These are phyloP conservation scores for Diversispora epigaea DNA, from an alignment of 192 early-diverging fungal species.

Conservation along the genomic window DNA sequence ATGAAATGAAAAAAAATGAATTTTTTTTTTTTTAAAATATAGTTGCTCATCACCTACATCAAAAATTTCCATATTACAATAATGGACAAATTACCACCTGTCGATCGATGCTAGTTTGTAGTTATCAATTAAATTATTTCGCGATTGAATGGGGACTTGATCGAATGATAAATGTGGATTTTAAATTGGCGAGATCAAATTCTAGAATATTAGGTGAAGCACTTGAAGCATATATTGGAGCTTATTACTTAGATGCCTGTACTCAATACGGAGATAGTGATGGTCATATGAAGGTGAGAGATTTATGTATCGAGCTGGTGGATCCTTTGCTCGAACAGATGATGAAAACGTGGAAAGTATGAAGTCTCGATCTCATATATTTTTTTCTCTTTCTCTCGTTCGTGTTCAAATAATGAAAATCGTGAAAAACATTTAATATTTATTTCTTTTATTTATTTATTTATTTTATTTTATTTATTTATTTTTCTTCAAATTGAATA, in stretches of 20 bases:
- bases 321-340: background rate
- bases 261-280: background rate
- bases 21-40: too few relatives aligned
- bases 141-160: background rate
- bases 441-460: too few relatives aligned
- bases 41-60: background rate
- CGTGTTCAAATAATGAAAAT: too few relatives aligned
- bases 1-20: too few relatives aligned
- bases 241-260: conserved; percentile 4
- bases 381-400: too few relatives aligned
- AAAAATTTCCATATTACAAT: background rate
- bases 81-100: background rate
- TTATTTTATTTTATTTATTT: too few relatives aligned
- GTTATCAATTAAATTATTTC: background rate
- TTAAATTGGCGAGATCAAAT: background rate
- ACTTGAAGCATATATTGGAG: conserved; percentile 15
- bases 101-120: background rate
- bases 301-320: background rate
- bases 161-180: background rate
- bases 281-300: conserved; percentile 17
- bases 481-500: too few relatives aligned
- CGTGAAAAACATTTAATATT: too few relatives aligned
- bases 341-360: too few relatives aligned
- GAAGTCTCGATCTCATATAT: too few relatives aligned
- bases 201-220: conserved; percentile 2